Percentiles rank a stretch among this genome's conserved stretches.
These are phyloP conservation scores for Astraeus odoratus DNA, from an alignment of 768 basidiomycete genomes.

Conservation along the genomic window DNA sequence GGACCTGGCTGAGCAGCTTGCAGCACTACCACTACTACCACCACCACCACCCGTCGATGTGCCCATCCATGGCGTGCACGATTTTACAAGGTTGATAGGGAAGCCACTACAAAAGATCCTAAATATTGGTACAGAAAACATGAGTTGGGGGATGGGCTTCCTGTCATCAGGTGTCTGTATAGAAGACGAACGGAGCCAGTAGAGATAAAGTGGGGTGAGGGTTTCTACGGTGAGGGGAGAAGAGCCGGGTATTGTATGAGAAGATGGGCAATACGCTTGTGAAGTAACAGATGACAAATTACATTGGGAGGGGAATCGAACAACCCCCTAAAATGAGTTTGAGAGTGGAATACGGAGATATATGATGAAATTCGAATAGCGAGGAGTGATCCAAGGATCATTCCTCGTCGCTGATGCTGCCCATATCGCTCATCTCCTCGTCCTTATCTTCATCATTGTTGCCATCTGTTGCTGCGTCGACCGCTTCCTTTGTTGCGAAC, in stretches of 20 bases:
- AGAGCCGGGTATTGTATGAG: conserved; percentile 19
- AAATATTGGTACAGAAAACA: conserved; percentile 27
- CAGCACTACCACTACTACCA: too few species aligned
- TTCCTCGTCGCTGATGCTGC: conserved; percentile 72
- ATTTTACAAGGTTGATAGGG: conserved; percentile 6
- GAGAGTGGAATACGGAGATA: too few species aligned
- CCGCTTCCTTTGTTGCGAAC: conserved; percentile 86
- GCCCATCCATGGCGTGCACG: conserved; percentile 1
- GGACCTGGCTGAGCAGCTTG: conserved; percentile 13
- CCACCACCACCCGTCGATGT: neutral
- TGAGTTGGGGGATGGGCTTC: conserved; percentile 16
- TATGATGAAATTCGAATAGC: too few species aligned
- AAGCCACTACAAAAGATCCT: conserved; percentile 16
- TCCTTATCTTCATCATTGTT: conserved; percentile 68
- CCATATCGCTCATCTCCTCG: conserved; percentile 83
- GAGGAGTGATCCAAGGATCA: conserved; percentile 37
- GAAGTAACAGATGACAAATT: neutral
- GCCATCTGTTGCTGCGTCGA: conserved; percentile 61
- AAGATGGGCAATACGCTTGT: neutral
- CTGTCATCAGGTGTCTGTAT: too few species aligned
- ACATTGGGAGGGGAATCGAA: neutral
- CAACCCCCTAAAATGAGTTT: neutral
- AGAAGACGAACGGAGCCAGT: conserved; percentile 9
- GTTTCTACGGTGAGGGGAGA: conserved; percentile 11
- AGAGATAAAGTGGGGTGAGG: conserved; percentile 7